These are phyloP conservation scores for Paramecium sonneborni DNA, from an alignment of 73 alveolate genomes.

Conservation along the genomic window DNA sequence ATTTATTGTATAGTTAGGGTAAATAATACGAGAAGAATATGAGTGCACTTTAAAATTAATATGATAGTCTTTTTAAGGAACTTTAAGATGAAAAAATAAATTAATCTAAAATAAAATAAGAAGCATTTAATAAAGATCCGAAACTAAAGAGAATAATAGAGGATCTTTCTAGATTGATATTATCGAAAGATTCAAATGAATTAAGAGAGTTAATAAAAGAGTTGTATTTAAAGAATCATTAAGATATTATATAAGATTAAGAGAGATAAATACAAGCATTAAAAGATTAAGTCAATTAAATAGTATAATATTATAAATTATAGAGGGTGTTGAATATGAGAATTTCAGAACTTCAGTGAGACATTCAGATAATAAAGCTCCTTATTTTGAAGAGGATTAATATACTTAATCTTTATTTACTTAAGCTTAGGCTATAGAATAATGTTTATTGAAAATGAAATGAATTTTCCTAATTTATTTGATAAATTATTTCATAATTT, in stretches of 20 bases:
- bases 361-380: background rate
- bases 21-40: background rate
- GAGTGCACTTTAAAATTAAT: background rate
- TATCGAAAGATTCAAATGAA: constrained; percentile 44
- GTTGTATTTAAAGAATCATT: background rate
- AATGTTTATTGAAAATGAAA: background rate
- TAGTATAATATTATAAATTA: background rate
- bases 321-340: background rate
- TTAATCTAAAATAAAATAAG: background rate
- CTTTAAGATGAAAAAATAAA: background rate
- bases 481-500: constrained; percentile 64
- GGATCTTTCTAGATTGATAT: constrained; percentile 32
- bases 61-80: background rate
- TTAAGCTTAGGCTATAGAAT: constrained; percentile 16
- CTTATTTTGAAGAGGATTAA: constrained; percentile 22
- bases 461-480: background rate
- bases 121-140: background rate
- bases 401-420: background rate
- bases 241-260: constrained; percentile 7
- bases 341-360: background rate
- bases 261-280: background rate
- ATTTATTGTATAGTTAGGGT: background rate
- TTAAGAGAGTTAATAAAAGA: constrained; percentile 35
- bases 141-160: background rate
- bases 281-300: background rate